These are phyloP conservation scores for Botrytis fragariae DNA, from an alignment of 2,329 filamentous ascomycete genomes.

Conservation along the genomic window DNA sequence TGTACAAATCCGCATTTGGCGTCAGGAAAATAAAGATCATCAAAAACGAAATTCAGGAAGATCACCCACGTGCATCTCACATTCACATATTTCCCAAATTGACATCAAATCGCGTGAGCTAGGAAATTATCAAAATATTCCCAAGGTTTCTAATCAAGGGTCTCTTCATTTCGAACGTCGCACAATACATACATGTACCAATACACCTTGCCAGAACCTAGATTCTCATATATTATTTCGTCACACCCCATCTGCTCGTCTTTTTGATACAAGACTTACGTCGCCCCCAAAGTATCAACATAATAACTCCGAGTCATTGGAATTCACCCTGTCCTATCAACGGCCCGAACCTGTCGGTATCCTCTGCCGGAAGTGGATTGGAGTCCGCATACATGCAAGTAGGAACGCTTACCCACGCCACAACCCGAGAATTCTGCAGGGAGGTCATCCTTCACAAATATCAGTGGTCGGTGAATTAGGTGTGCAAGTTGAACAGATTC, in stretches of 20 bases:
- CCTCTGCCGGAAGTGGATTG: conserved; percentile 23
- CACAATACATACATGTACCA: neutral
- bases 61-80: conserved; percentile 3
- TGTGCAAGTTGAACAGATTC: conserved; percentile 26
- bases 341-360: conserved; percentile 35
- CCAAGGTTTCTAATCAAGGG: neutral
- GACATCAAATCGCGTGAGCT: neutral
- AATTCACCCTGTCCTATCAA: conserved; percentile 30
- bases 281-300: conserved; percentile 14
- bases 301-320: conserved; percentile 23
- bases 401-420: conserved; percentile 33
- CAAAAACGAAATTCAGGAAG: conserved; percentile 10
- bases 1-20: conserved; percentile 17
- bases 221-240: neutral
- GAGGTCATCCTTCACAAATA: conserved; percentile 19
- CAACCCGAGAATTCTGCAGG: conserved; percentile 28
- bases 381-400: conserved; percentile 34
- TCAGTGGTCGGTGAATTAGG: conserved; percentile 20
- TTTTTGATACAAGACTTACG: conserved; percentile 1
- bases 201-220: neutral
- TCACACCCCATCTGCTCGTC: neutral
- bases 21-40: conserved; percentile 16
- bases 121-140: neutral
- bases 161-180: neutral
- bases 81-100: neutral